A percentile compares a stretch with the other conserved stretches of the same genome.
Conservation (phyloP, 192 early-diverging fungal genomes). For the Powellomyces hirtus region DNA sequence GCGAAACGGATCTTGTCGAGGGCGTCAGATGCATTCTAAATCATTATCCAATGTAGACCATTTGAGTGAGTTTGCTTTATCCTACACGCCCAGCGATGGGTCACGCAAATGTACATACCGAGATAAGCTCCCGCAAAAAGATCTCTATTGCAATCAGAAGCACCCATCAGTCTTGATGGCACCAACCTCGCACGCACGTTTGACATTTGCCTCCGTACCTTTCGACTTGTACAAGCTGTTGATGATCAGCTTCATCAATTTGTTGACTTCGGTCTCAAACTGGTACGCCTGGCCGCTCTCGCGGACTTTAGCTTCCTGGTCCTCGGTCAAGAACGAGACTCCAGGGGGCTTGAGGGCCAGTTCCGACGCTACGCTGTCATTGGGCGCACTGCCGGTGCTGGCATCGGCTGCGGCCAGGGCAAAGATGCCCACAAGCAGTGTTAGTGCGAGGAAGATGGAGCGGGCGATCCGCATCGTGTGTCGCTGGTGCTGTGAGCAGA, state of each 20-base stretch:
- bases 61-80: not conserved
- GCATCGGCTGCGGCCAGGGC: not conserved
- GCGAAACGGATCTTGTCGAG: conserved; percentile 89
- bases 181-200: not conserved
- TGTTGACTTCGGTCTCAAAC: conserved; percentile 86
- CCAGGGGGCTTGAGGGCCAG: conserved; percentile 19
- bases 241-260: conserved; percentile 92
- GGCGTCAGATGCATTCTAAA: conserved; percentile 87
- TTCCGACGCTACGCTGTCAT: too few relatives aligned
- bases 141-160: conserved; percentile 61
- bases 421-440: too few relatives aligned
- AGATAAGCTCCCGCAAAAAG: conserved; percentile 95
- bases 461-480: too few relatives aligned
- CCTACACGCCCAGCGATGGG: too few relatives aligned
- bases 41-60: not conserved
- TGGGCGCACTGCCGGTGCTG: not conserved
- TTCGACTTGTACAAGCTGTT: conserved; percentile 92
- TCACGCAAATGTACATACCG: conserved; percentile 34
- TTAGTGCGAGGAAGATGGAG: too few relatives aligned
- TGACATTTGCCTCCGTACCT: conserved; percentile 22
- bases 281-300: conserved; percentile 56
- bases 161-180: too few relatives aligned
- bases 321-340: conserved; percentile 2
- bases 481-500: too few relatives aligned
- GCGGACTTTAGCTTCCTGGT: conserved; percentile 10